A percentile compares a stretch with the other conserved stretches of the same genome.
Evolutionary conservation across 2,329 filamentous ascomycete genomes (phyloP).

Genomic region (Hypoxylon sp.): DNA sequence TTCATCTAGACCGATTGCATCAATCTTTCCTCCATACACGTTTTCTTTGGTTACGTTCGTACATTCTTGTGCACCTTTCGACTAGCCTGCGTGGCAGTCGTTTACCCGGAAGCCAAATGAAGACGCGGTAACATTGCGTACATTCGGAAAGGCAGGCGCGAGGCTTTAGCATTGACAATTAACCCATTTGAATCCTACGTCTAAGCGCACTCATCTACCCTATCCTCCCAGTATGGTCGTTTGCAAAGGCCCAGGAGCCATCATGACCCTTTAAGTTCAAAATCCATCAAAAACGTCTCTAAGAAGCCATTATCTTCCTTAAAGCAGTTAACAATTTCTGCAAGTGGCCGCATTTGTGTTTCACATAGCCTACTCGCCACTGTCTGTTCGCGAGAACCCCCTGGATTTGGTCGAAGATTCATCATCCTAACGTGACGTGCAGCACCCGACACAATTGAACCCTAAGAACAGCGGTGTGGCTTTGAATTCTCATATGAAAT

Average conservation of each 20-base stretch:
- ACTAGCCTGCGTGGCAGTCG: too few species aligned
- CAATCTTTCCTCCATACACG: background rate
- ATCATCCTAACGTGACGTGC: slow-evolving; percentile 21
- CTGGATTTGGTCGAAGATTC: slow-evolving; percentile 12
- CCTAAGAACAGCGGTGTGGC: slow-evolving; percentile 25
- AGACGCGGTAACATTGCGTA: slow-evolving; percentile 6
- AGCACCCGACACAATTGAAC: slow-evolving; percentile 14
- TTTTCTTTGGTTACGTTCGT: background rate
- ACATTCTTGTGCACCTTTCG: too few species aligned
- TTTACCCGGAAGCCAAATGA: background rate
- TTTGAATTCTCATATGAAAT: slow-evolving; percentile 8
- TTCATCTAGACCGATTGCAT: too few species aligned
- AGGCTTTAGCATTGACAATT: slow-evolving; percentile 5
- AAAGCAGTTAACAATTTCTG: slow-evolving; percentile 21
- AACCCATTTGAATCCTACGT: slow-evolving; percentile 17
- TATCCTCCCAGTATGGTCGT: slow-evolving; percentile 4
- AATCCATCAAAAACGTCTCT: slow-evolving; percentile 19
- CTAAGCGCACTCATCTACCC: slow-evolving; percentile 22
- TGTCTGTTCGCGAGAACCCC: slow-evolving; percentile 30
- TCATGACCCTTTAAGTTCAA: slow-evolving; percentile 1
- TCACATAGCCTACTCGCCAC: slow-evolving; percentile 32
- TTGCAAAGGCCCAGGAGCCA: slow-evolving; percentile 6
- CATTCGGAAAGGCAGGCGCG: slow-evolving; percentile 2
- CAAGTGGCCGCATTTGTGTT: slow-evolving; percentile 31
- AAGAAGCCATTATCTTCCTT: slow-evolving; percentile 9